These are phyloP conservation scores for Penicillium sp. DNA, from an alignment of 2,329 filamentous ascomycete genomes.

Conservation along the genomic window DNA sequence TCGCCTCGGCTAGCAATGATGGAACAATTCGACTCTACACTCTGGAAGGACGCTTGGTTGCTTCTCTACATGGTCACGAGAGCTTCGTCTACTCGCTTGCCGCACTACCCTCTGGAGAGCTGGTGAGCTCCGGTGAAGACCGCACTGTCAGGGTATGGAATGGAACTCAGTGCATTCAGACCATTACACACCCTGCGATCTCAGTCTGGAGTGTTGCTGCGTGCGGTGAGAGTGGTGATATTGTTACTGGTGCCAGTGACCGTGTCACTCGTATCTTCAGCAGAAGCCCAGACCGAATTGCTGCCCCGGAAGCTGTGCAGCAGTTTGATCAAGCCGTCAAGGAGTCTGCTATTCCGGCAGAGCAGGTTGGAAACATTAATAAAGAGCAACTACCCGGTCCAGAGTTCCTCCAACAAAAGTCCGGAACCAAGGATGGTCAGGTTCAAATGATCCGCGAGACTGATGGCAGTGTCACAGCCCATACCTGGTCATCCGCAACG, in stretches of 20 bases:
- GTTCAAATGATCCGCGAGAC: conserved; percentile 86
- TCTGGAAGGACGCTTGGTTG: conserved; percentile 74
- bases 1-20: conserved; percentile 94
- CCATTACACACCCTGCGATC: conserved; percentile 94
- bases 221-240: conserved; percentile 81
- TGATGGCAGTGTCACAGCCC: conserved; percentile 81
- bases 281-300: conserved; percentile 69
- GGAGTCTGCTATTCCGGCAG: conserved; percentile 82
- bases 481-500: conserved; percentile 78
- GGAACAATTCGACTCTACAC: conserved; percentile 87
- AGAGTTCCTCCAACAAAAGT: conserved; percentile 79
- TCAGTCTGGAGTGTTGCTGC: conserved; percentile 94
- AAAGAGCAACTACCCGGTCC: conserved; percentile 90
- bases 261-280: conserved; percentile 84
- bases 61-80: conserved; percentile 83
- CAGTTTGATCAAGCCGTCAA: conserved; percentile 83
- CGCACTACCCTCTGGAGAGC: conserved; percentile 77
- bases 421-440: conserved; percentile 94
- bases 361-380: conserved; percentile 81
- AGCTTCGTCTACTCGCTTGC: conserved; percentile 92
- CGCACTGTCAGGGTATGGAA: conserved; percentile 91
- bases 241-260: conserved; percentile 92
- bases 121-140: conserved; percentile 92
- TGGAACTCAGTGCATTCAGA: conserved; percentile 81
- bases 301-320: conserved; percentile 68